Base-by-base conservation (phyloP, 208 protist genomes). In the Acanthamoeba healyi region DNA sequence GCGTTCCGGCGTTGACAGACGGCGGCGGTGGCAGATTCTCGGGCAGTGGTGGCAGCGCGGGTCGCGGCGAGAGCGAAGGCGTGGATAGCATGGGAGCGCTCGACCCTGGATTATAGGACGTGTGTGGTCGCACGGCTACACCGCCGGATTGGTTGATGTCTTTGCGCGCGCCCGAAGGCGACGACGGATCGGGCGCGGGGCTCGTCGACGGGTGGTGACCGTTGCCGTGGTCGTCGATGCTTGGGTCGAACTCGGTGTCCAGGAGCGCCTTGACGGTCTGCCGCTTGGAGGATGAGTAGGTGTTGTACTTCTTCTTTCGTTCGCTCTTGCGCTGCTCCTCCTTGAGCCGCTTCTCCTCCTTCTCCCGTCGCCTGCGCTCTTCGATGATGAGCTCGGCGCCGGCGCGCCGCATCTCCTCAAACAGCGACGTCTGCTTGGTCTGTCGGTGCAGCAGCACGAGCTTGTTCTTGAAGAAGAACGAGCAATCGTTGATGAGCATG, bases 381-480 rank as follows among this genome's bases (percentile, higher is more conserved):
- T 86, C 77, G 44, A 49, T 54, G 40, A 61, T 49, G n/a, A 86
- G 77, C 44, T 86, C 77, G 40, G 58, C 82, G 10, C 82, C 82
- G 9, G 51, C 82, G 5, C n/a, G 9, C 1, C 58, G 49, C 82
- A 90, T 90, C 42, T 90, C 82, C 58, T 61, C 49, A 36, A 90
- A 72, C 34, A 90, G 58, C 29, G 54, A 34, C 24, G 49, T 61
- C 36, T 90, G 29, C 49, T 67, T 72, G 36, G 49, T 70, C 51
- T 90, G 82, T 32, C 82, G 49, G 51, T 90, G 82, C 5, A 90
- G 51, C 6, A 90, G 82, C 15, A 90, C 34, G 2, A 93, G 49
- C 63, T 79, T 93, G 63, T 93, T 79, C 42, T 79, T 46, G 63
- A 93, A 93, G 65, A 93, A 93, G 87, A 79, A 93, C 12, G 38